These are phyloP conservation scores for Striga hermonthica DNA, from an alignment of 305 asterid species.

Conservation along the genomic window DNA sequence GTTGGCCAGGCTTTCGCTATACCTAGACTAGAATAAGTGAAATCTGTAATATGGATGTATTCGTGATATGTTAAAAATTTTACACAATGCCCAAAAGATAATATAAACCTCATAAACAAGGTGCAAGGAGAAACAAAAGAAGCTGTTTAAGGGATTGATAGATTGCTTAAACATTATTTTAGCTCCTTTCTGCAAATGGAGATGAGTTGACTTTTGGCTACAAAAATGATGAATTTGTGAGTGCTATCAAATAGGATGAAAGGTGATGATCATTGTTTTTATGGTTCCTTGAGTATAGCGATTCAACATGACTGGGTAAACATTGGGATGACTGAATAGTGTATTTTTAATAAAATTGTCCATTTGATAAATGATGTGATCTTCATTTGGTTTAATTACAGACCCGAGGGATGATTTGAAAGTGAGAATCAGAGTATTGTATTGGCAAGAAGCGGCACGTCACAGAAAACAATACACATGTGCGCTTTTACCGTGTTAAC, in stretches of 20 bases:
- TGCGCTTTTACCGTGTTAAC: too few species aligned
- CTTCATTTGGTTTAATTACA: too few species aligned
- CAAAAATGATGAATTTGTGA: background rate
- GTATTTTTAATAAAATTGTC: background rate
- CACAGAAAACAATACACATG: too few species aligned
- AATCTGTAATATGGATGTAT: background rate
- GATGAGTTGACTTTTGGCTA: conserved; percentile 1
- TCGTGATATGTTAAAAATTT: background rate
- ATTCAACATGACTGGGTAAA: background rate
- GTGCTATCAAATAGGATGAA: background rate
- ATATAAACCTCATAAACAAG: background rate
- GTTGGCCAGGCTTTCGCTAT: conserved; percentile 7
- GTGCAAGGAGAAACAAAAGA: background rate
- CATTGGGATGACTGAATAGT: background rate
- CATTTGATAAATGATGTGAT: background rate
- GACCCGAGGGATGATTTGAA: background rate
- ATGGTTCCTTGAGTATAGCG: background rate
- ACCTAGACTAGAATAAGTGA: background rate
- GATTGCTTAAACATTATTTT: background rate
- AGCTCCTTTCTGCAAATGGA: background rate
- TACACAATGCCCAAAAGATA: background rate
- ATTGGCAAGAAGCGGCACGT: too few species aligned
- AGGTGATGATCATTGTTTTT: background rate
- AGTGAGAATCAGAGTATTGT: background rate
- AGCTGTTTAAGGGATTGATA: background rate